phyloP scores from a whole-genome alignment of 768 basidiomycete genomes.

The Serendipita sp. region DNA sequence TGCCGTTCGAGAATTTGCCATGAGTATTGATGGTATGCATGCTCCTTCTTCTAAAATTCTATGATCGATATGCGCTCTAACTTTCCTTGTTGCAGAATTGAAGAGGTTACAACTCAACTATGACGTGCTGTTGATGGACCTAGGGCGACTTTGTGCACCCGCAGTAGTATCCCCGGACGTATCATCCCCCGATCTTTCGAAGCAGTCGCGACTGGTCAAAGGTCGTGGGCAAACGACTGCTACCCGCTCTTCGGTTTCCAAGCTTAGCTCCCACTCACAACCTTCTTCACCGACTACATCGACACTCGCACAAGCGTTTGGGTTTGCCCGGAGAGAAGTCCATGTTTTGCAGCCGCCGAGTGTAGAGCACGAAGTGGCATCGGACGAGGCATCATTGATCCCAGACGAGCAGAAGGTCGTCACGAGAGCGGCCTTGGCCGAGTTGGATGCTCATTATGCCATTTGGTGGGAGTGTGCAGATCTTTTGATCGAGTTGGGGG shows the following conservation, averaged over 20 bases:
- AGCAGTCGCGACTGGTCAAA: too few relatives aligned
- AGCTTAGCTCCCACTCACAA: neutral
- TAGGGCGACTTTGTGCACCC: neutral
- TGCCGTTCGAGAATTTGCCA: constrained; percentile 77
- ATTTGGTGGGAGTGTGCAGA: constrained; percentile 86
- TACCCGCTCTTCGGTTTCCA: neutral
- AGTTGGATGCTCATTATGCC: constrained; percentile 58
- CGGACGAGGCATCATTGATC: neutral
- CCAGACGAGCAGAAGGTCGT: neutral
- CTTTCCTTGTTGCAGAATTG: constrained; percentile 34
- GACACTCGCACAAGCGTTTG: neutral
- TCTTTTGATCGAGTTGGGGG: constrained; percentile 69
- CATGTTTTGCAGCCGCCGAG: neutral
- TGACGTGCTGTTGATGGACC: constrained; percentile 7
- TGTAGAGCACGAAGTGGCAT: neutral
- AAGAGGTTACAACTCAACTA: constrained; percentile 54
- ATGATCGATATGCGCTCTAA: neutral
- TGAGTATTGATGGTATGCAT: constrained; percentile 61
- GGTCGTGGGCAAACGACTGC: neutral
- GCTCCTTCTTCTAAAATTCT: neutral
- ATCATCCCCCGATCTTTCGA: neutral
- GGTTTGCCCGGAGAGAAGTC: neutral
- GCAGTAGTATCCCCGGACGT: neutral
- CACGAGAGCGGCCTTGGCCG: neutral
- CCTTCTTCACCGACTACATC: neutral